Evolutionary conservation across 257 asterid species (phyloP), one percentile per base, ranked within the genome.

Genomic region (Ilex aquifolium): DNA sequence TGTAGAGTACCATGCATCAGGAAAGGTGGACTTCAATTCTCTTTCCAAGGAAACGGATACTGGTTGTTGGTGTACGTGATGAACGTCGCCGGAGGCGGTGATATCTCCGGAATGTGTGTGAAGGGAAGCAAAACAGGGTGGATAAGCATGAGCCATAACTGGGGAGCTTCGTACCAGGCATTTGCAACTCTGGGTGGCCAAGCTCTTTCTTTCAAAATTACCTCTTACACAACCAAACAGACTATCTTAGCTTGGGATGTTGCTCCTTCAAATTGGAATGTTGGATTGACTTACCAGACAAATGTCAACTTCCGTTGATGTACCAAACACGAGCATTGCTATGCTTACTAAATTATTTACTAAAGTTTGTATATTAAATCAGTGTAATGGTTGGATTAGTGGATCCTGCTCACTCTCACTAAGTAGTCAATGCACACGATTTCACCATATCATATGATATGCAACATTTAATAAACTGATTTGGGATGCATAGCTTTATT

Each of bases 151-250:
- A 88, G 96, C 82, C 97, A 88, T 51, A 91, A 91, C 64, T 89
- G 96, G 96, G 96, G 95, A 1, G 94, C 96, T 65, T 88, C 96
- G 13, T 82, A 88, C 66, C 92, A 86, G 51, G 95, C 96, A 0
- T 86, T 86, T 57, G 64, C 91, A 11, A 70, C 84, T 1, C 88
- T 84, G 0, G 72, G 83, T 7, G 95, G 96, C 2, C 93, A 89
- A 57, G 10, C 93, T 10, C 88, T 89, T 57, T 86, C 97, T 13
- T 89, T 89, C 78, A 82, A 75, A 69, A 1, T 81, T 0, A 82
- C 91, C 29, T 81, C 96, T 0, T 88, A 79, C 81, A 79, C 94
- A 48, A 58, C 79, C 3, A 81, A 66, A 51, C 75, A 88, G 60
- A 81, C 95, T 7, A 58, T 88, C 51, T 31, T 75, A 15, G 88